phyloP scores from a whole-genome alignment of 179 eudicot genomes.

The Corrigiola litoralis region DNA sequence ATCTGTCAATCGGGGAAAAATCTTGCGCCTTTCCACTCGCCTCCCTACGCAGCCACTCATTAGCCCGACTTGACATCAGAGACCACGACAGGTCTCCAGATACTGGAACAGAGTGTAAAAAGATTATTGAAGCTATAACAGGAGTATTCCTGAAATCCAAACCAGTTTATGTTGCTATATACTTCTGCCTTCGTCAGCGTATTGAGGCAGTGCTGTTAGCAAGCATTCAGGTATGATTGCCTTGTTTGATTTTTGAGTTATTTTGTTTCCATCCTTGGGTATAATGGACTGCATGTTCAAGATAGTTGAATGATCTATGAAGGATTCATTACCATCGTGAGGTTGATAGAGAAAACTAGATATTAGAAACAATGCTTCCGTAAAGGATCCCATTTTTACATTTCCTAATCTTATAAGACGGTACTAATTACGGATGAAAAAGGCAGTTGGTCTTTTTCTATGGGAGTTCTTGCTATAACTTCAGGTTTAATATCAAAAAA shows the following conservation, averaged over 20 bases:
- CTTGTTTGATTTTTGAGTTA: neutral
- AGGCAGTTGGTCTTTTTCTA: neutral
- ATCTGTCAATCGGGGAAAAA: slow-evolving; percentile 35
- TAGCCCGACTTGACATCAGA: slow-evolving; percentile 47
- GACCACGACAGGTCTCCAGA: slow-evolving; percentile 41
- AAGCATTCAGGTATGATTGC: slow-evolving; percentile 59
- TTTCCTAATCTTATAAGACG: neutral
- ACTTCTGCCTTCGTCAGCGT: slow-evolving; percentile 83
- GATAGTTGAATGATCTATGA: too few species aligned
- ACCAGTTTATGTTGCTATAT: slow-evolving; percentile 74
- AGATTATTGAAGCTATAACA: slow-evolving; percentile 54
- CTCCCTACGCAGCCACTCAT: slow-evolving; percentile 54
- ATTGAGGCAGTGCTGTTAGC: slow-evolving; percentile 59
- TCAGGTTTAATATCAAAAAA: neutral
- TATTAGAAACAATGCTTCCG: too few species aligned
- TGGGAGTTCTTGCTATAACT: neutral
- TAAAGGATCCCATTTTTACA: too few species aligned
- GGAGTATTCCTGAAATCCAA: slow-evolving; percentile 66
- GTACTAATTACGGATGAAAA: too few species aligned
- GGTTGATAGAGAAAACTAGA: too few species aligned
- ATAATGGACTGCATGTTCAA: too few species aligned
- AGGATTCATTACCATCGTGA: too few species aligned
- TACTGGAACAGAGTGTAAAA: slow-evolving; percentile 46
- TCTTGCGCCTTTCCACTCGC: slow-evolving; percentile 53
- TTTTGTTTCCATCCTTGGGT: neutral